Base-by-base conservation (phyloP, 2,329 filamentous ascomycete species). In the Dothiorella sarmentorum region DNA sequence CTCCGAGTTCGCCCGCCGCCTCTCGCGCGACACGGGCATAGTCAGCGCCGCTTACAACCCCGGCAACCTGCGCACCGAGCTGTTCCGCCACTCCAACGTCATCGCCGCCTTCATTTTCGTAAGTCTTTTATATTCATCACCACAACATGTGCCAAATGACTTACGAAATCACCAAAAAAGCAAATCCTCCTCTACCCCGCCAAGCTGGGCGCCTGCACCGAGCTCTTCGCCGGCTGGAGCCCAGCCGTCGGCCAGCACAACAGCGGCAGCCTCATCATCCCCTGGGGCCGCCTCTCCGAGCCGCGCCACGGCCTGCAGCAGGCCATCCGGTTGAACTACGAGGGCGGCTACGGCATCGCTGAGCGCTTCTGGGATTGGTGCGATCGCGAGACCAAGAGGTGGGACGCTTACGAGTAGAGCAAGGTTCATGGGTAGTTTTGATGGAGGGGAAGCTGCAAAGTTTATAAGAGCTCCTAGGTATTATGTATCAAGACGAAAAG, bases 251-350 rank as follows among this genome's bases (percentile, higher is more conserved):
- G 42, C 7, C 72, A 73, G 52, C 45, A 58, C 35, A 58, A 58
- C 37, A 38, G 35, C 17, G 74, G 73, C 3, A 64, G 60, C 9
- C 71, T 71, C 43, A 61, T 81, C 37, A 68, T 77, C 51, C 78
- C 79, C 2, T 82, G 79, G 79, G 79, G 79, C n/a, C 64, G 73
- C 18, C 60, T 61, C 67, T 72, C 27, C 64, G 43, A 38, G 27
- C 68, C 74, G 17, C 65, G 71, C 11, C 61, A 63, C 33, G 75
- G 76, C 60, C 24, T 77, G 11, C 62, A 65, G 11, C 58, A 67
- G n/a, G 70, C 64, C 11, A 67, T 67, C 1, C 73, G 68, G 60
- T 59, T 65, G 3, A 62, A 68, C 45, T 67, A 66, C 17, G 72
- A 76, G 45, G 74, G 74, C 17, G 74, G 76, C 1, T 73, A 67